Percentiles rank a stretch among this genome's conserved stretches.
These are phyloP conservation scores for Angophora floribunda DNA, from an alignment of 345 rosid genomes.

Conservation along the genomic window DNA sequence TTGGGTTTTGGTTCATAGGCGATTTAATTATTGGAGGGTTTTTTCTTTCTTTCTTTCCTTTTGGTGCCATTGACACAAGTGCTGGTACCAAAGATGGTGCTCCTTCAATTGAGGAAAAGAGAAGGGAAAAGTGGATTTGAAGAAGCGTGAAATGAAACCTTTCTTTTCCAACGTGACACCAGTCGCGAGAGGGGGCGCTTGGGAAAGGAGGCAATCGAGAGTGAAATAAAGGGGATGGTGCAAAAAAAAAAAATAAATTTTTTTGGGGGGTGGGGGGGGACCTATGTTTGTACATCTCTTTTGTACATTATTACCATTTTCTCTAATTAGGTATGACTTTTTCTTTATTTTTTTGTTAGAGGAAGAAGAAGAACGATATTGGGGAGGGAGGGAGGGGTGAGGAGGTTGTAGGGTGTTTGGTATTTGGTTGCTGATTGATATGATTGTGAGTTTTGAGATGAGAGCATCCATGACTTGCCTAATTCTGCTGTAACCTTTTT, in stretches of 20 bases:
- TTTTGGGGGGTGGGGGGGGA: conserved; percentile 2
- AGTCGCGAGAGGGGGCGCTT: neutral
- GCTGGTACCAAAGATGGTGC: neutral
- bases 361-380: neutral
- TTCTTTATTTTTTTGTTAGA: neutral
- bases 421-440: neutral
- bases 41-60: neutral
- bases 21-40: neutral
- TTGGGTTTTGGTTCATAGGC: neutral
- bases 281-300: conserved; percentile 18
- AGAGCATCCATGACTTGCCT: neutral
- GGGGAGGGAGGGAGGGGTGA: neutral
- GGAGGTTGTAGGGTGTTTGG: neutral
- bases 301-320: conserved; percentile 32
- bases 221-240: neutral
- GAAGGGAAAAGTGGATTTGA: neutral
- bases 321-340: conserved; percentile 36
- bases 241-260: neutral
- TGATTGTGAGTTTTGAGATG: neutral
- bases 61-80: neutral
- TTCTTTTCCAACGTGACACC: neutral
- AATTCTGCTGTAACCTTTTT: neutral
- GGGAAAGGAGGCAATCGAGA: neutral
- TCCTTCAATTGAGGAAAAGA: conserved; percentile 11
- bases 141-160: neutral